phyloP scores from a whole-genome alignment of 2,329 filamentous ascomycete genomes.

The Zymoseptoria tritici region DNA sequence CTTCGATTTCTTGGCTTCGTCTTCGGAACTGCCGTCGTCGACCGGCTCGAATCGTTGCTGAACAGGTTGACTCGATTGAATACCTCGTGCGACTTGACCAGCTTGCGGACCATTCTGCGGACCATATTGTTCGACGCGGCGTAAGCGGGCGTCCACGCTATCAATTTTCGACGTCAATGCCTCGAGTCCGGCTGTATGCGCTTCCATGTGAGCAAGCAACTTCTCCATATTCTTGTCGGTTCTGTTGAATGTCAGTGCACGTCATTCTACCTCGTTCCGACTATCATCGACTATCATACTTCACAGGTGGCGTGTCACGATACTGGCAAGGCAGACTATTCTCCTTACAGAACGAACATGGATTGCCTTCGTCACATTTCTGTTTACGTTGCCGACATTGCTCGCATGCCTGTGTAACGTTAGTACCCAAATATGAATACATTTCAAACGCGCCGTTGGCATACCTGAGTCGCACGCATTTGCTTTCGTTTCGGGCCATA shows the following conservation, averaged over 20 bases:
- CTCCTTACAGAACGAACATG: slow-evolving; percentile 78
- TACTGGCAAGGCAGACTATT: slow-evolving; percentile 80
- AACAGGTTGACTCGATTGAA: background rate
- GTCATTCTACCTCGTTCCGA: background rate
- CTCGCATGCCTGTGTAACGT: slow-evolving; percentile 65
- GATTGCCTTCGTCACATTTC: slow-evolving; percentile 82
- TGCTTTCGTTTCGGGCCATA: slow-evolving; percentile 27
- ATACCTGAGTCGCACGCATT: slow-evolving; percentile 31
- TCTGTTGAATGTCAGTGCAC: slow-evolving; percentile 28
- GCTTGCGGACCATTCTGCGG: background rate
- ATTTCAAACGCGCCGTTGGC: slow-evolving; percentile 1
- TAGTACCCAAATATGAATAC: slow-evolving; percentile 2
- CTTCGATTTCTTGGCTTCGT: slow-evolving; percentile 30
- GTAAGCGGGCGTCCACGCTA: slow-evolving; percentile 20
- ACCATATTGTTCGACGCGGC: slow-evolving; percentile 19
- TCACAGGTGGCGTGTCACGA: slow-evolving; percentile 82
- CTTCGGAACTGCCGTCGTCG: slow-evolving; percentile 18
- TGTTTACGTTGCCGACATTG: slow-evolving; percentile 81
- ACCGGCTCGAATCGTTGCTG: slow-evolving; percentile 5
- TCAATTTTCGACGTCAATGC: slow-evolving; percentile 21
- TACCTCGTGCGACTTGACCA: slow-evolving; percentile 1
- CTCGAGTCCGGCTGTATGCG: slow-evolving; percentile 26
- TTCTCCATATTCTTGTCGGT: slow-evolving; percentile 44
- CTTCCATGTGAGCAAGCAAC: slow-evolving; percentile 39
- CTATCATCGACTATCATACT: no score